phyloP scores from a whole-genome alignment of 139 green algal genomes.

The Limnomonas spitsbergensis region DNA sequence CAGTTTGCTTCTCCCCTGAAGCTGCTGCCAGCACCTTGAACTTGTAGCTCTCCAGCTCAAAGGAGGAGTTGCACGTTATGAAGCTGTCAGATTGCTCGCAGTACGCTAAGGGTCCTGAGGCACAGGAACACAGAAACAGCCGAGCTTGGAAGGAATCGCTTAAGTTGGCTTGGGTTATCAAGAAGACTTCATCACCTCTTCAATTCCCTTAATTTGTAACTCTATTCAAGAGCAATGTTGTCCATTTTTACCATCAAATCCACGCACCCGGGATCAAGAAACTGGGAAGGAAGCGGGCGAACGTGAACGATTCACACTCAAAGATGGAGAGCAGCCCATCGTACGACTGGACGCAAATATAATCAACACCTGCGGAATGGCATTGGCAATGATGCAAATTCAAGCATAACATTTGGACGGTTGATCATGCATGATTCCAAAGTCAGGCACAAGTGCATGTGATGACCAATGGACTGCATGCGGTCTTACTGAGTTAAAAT shows the following conservation, averaged over 20 bases:
- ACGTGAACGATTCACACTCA: conserved; percentile 44
- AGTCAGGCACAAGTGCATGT: too few relatives aligned
- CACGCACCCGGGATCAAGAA: conserved; percentile 51
- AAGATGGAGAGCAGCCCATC: conserved; percentile 66
- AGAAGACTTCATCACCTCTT: too few relatives aligned
- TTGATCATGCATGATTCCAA: too few relatives aligned
- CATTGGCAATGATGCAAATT: not conserved
- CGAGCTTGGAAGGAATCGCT: not conserved
- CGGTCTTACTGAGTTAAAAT: too few relatives aligned
- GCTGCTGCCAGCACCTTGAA: conserved; percentile 45
- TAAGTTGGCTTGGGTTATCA: too few relatives aligned
- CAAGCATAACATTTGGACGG: too few relatives aligned
- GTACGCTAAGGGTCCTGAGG: conserved; percentile 24
- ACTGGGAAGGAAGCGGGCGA: conserved; percentile 46
- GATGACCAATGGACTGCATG: too few relatives aligned
- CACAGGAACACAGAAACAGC: too few relatives aligned
- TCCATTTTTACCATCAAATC: too few relatives aligned
- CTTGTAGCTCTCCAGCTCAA: conserved; percentile 59
- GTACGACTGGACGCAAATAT: conserved; percentile 68
- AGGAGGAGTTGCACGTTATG: conserved; percentile 46
- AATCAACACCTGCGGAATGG: conserved; percentile 41
- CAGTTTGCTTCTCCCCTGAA: conserved; percentile 16
- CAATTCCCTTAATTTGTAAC: too few relatives aligned
- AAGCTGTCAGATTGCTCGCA: conserved; percentile 46
- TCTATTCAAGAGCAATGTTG: too few relatives aligned